Percentiles rank a stretch among this genome's conserved stretches.
phyloP scores from a whole-genome alignment of 257 asterid genomes.

The Plantago ovata region DNA sequence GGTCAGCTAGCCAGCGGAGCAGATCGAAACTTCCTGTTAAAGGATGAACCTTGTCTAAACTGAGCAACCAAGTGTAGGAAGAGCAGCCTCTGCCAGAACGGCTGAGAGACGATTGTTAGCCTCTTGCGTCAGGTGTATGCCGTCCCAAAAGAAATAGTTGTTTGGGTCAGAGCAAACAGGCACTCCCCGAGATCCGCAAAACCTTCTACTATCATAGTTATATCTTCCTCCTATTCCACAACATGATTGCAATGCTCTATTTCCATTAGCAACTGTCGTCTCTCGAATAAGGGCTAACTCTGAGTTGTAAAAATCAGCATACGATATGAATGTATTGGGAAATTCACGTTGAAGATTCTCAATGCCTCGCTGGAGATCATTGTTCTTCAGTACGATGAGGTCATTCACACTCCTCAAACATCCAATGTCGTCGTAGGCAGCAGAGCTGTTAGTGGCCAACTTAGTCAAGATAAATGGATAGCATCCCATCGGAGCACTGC shows the following conservation, averaged over 20 bases:
- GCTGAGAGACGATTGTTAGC: neutral
- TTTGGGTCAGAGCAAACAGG: too few relatives aligned
- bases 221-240: conserved; percentile 3
- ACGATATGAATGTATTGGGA: neutral
- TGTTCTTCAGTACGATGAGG: conserved; percentile 1
- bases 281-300: conserved; percentile 1
- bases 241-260: neutral
- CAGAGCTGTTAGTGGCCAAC: neutral
- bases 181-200: too few relatives aligned
- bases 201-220: neutral
- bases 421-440: conserved; percentile 4
- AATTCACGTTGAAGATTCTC: neutral
- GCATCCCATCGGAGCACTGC: conserved; percentile 16
- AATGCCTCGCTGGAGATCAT: neutral
- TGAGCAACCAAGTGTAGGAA: conserved; percentile 2
- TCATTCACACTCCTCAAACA: neutral
- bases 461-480: neutral
- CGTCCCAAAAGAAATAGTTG: too few relatives aligned
- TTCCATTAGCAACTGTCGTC: neutral
- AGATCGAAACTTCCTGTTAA: too few relatives aligned
- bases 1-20: too few relatives aligned
- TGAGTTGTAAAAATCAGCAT: conserved; percentile 1
- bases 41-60: neutral
- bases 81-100: neutral
- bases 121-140: too few relatives aligned